These are phyloP conservation scores for Penicillium arizonense DNA, from an alignment of 495 filamentous ascomycete genomes.

Conservation along the genomic window DNA sequence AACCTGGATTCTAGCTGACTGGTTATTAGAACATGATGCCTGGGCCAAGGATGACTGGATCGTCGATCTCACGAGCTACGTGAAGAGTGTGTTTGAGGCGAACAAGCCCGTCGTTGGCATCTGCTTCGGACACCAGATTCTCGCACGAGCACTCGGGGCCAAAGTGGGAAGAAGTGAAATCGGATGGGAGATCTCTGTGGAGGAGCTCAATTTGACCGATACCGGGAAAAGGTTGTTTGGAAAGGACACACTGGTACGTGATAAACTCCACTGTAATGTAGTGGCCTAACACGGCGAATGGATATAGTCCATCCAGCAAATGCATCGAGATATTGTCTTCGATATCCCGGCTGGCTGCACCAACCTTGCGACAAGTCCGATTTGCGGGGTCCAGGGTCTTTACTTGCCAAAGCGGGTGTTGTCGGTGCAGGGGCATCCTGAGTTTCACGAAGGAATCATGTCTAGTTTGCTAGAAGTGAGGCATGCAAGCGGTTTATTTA, in stretches of 20 bases:
- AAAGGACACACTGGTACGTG: constrained; percentile 59
- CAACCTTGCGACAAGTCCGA: constrained; percentile 58
- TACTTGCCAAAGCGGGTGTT: constrained; percentile 60
- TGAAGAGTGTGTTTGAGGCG: constrained; percentile 49
- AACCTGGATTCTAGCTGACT: background rate
- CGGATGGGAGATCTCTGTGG: constrained; percentile 80
- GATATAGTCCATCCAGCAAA: constrained; percentile 65
- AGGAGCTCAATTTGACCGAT: constrained; percentile 59
- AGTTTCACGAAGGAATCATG: constrained; percentile 75
- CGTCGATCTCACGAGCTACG: constrained; percentile 62
- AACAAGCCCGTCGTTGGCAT: constrained; percentile 70
- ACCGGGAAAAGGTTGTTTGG: constrained; percentile 69
- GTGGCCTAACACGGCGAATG: background rate
- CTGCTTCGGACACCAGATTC: constrained; percentile 92
- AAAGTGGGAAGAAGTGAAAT: constrained; percentile 57
- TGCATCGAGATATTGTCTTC: constrained; percentile 80
- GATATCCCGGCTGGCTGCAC: constrained; percentile 60
- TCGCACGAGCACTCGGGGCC: constrained; percentile 71
- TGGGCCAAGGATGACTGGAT: constrained; percentile 74
- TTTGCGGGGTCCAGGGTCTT: constrained; percentile 74
- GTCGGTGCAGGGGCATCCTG: constrained; percentile 85
- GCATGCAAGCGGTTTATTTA: constrained; percentile 61
- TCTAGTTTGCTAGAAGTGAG: constrained; percentile 59
- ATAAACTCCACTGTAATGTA: background rate
- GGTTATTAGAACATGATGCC: constrained; percentile 45